Conservation (phyloP, 129 eudicot species). For the Cynara cardunculus region DNA sequence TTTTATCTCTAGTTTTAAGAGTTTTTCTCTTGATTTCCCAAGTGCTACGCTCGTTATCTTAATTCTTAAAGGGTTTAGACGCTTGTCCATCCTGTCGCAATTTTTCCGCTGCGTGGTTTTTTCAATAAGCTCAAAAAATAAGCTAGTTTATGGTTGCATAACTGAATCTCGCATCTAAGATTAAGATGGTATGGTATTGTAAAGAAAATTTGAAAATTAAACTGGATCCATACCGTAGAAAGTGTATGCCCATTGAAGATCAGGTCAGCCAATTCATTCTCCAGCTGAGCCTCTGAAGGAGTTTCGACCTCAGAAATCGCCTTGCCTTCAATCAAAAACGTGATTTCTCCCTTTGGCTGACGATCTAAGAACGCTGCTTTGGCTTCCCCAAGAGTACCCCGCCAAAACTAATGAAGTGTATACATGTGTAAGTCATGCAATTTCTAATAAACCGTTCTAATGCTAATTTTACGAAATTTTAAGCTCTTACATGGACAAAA, state of each 20-base stretch:
- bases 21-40: no score
- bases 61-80: no score
- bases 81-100: no score
- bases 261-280: slow-evolving; percentile 56
- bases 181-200: background rate
- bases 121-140: background rate
- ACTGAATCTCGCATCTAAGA: background rate
- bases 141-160: background rate
- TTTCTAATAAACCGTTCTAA: slow-evolving; percentile 1
- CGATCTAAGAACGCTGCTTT: slow-evolving; percentile 46
- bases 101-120: no score
- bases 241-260: slow-evolving; percentile 81
- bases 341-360: slow-evolving; percentile 91
- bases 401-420: slow-evolving; percentile 63
- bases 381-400: slow-evolving; percentile 76
- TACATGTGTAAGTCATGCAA: slow-evolving; percentile 12
- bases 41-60: no score
- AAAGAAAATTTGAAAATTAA: background rate
- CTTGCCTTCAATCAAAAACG: slow-evolving; percentile 82
- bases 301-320: slow-evolving; percentile 35
- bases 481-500: background rate
- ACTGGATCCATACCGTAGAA: slow-evolving; percentile 51
- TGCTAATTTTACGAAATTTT: background rate
- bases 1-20: no score
- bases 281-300: slow-evolving; percentile 65